Evolutionary conservation across 23 red algal genomes (phyloP).

Genomic region (Agarophyton chilense): DNA sequence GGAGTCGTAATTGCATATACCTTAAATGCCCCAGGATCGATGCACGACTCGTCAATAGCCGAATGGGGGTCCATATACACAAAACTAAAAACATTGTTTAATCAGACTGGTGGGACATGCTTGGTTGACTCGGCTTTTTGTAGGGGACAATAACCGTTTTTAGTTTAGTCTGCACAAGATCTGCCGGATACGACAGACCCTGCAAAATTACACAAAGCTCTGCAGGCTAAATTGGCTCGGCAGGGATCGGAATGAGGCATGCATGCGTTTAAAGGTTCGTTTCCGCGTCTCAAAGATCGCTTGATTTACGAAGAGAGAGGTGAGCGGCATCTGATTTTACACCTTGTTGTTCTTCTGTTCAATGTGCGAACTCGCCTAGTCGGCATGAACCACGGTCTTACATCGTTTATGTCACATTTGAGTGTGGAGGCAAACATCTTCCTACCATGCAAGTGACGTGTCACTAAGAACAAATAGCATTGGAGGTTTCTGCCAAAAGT

Average conservation of each 20-base stretch:
- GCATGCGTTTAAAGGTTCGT: not conserved
- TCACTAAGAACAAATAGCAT: too few species aligned
- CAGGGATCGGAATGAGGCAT: conserved; percentile 28
- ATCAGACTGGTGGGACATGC: not conserved
- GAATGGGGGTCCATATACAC: not conserved
- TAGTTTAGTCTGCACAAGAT: conserved; percentile 20
- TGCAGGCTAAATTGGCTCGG: not conserved
- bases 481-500: too few species aligned
- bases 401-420: not conserved
- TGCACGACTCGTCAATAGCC: conserved; percentile 30
- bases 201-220: not conserved
- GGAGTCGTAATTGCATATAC: not conserved
- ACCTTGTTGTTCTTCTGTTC: conserved; percentile 12
- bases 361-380: conserved; percentile 13
- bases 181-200: not conserved
- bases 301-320: conserved; percentile 30
- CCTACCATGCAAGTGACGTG: too few species aligned
- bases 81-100: not conserved
- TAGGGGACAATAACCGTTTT: conserved; percentile 3
- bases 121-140: conserved; percentile 21
- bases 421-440: too few species aligned
- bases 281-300: conserved; percentile 1
- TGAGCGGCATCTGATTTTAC: not conserved
- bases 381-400: conserved; percentile 8
- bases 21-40: conserved; percentile 15